phyloP scores from a whole-genome alignment of 2,329 filamentous ascomycete genomes.

The Ophiostoma fasciatum region DNA sequence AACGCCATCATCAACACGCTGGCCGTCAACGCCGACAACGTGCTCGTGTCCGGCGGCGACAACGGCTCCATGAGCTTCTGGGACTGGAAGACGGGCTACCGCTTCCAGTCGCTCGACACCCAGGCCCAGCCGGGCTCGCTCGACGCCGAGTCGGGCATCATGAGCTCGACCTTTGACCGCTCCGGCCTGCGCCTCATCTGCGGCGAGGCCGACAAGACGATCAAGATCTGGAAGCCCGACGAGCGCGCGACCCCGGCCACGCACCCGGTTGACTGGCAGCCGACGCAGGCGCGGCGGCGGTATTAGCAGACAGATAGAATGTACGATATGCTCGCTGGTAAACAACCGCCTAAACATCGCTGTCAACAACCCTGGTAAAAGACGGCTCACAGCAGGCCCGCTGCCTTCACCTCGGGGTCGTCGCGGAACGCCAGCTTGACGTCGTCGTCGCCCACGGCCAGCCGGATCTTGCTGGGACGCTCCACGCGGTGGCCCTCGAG shows the following conservation, averaged over 20 bases:
- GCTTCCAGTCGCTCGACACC: conserved; percentile 80
- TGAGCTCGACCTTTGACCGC: conserved; percentile 83
- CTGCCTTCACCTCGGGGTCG: conserved; percentile 69
- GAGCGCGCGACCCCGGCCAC: conserved; percentile 80
- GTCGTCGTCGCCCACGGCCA: conserved; percentile 83
- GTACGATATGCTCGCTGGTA: too few relatives aligned
- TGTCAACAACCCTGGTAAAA: too few relatives aligned
- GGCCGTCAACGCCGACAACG: conserved; percentile 85
- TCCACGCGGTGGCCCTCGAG: conserved; percentile 71
- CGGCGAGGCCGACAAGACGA: conserved; percentile 94
- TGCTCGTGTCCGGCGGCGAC: conserved; percentile 87
- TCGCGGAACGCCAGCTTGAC: conserved; percentile 76
- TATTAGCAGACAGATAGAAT: conserved; percentile 30
- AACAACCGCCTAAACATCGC: too few relatives aligned
- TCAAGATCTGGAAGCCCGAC: conserved; percentile 96
- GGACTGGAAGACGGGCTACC: conserved; percentile 95
- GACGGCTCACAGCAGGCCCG: conserved; percentile 52
- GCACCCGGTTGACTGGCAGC: conserved; percentile 87
- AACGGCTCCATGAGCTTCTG: conserved; percentile 96
- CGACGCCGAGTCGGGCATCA: conserved; percentile 87
- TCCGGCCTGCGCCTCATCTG: conserved; percentile 83
- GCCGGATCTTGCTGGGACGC: conserved; percentile 69
- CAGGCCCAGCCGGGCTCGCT: conserved; percentile 87
- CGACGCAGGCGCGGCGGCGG: conserved; percentile 62
- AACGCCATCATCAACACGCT: conserved; percentile 94